Conservation (phyloP, 1,284 basidiomycete genomes). For the Sporisorium scitamineum region DNA sequence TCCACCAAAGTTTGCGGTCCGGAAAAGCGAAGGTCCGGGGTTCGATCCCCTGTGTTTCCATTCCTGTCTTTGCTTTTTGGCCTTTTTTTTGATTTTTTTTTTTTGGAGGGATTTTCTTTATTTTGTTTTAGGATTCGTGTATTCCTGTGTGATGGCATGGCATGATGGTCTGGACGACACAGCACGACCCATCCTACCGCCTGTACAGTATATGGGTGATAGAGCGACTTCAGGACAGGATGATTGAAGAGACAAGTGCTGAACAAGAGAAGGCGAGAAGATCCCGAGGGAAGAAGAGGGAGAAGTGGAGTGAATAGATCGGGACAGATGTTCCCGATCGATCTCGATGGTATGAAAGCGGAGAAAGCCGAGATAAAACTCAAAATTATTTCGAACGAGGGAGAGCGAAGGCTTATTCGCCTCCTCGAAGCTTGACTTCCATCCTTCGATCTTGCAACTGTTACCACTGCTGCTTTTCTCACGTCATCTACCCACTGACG, state of each 20-base stretch:
- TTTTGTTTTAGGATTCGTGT: neutral
- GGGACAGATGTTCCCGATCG: neutral
- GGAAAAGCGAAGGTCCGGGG: constrained; percentile 56
- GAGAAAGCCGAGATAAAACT: constrained; percentile 6
- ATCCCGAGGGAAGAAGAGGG: too few species aligned
- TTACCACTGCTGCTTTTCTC: neutral
- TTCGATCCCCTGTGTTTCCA: constrained; percentile 59
- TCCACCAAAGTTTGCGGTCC: constrained; percentile 13
- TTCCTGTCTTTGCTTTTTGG: constrained; percentile 29
- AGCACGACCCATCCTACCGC: too few species aligned
- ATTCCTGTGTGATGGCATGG: neutral
- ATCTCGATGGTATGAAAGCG: neutral
- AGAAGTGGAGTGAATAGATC: neutral
- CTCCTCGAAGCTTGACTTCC: neutral
- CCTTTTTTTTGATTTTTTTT: constrained; percentile 4
- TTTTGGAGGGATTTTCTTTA: neutral
- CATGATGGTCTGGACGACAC: neutral
- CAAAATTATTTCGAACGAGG: neutral
- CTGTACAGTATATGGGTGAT: too few species aligned
- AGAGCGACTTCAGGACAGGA: too few species aligned
- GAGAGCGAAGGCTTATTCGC: neutral
- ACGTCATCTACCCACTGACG: neutral
- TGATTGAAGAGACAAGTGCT: too few species aligned
- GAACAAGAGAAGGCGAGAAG: too few species aligned
- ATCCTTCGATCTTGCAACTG: neutral